A percentile compares a stretch with the other conserved stretches of the same genome.
phyloP scores from a whole-genome alignment of 495 filamentous ascomycete genomes.

The Hyphodiscus hymeniophilus region DNA sequence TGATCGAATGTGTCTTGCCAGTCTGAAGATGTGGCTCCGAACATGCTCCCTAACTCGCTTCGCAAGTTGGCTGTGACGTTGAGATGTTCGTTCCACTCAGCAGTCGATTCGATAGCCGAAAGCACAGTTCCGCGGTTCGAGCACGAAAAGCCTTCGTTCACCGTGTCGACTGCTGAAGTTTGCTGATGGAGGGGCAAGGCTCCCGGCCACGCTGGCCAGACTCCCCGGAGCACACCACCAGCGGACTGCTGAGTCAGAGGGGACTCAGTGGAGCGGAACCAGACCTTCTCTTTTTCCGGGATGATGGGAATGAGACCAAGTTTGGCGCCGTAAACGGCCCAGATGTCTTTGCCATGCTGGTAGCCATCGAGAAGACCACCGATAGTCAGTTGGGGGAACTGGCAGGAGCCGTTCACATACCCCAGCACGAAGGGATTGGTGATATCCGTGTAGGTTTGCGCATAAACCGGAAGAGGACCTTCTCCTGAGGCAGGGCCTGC shows the following conservation, averaged over 20 bases:
- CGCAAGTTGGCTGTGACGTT: not conserved
- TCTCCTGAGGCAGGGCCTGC: not conserved
- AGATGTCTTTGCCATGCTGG: conserved; percentile 1
- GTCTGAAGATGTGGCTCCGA: not conserved
- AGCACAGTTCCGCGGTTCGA: not conserved
- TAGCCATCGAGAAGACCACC: conserved; percentile 7
- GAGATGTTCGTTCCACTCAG: conserved; percentile 5
- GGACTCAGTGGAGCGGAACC: conserved; percentile 5
- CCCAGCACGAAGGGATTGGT: not conserved
- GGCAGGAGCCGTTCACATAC: conserved; percentile 1
- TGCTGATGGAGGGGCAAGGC: conserved; percentile 3
- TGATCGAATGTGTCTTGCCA: conserved; percentile 6
- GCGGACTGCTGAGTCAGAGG: conserved; percentile 4
- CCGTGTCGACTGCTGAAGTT: conserved; percentile 1
- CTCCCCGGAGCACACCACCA: not conserved
- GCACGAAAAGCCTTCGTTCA: conserved; percentile 6
- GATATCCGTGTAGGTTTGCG: conserved; percentile 2
- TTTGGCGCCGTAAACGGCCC: conserved; percentile 5
- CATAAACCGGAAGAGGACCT: conserved; percentile 3
- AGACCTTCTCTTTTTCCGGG: not conserved
- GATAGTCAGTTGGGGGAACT: conserved; percentile 4
- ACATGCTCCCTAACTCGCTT: not conserved
- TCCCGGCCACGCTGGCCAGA: conserved; percentile 1
- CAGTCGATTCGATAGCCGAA: not conserved
- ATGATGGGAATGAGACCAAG: not conserved